Percentiles rank a stretch among this genome's conserved stretches.
These are phyloP conservation scores for Diplodia seriata DNA, from an alignment of 2,329 filamentous ascomycete species.

Conservation along the genomic window DNA sequence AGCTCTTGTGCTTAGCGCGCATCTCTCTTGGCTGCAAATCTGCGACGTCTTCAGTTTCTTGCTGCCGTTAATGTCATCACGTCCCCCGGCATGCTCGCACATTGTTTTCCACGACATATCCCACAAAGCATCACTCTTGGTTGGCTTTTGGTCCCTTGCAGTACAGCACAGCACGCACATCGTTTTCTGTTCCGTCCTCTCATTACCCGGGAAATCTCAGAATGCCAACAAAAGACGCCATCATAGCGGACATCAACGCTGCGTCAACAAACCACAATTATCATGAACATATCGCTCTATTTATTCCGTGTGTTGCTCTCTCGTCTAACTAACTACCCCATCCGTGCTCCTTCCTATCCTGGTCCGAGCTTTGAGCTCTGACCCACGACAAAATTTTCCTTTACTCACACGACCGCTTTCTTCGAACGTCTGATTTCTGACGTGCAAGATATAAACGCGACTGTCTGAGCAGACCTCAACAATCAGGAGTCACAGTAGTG, in stretches of 20 bases:
- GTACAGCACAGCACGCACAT: background rate
- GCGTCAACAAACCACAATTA: background rate
- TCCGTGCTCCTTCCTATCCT: conserved; percentile 2
- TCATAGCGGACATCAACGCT: background rate
- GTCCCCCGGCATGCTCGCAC: background rate
- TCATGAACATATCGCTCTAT: background rate
- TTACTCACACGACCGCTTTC: background rate
- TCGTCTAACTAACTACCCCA: conserved; percentile 24
- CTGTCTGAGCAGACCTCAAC: background rate
- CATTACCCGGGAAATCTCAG: conserved; percentile 2
- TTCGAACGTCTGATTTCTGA: background rate
- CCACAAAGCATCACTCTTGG: conserved; percentile 12
- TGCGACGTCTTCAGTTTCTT: background rate
- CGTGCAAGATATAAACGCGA: background rate
- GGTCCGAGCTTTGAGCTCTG: background rate
- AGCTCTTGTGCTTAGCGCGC: conserved; percentile 16
- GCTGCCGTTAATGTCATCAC: conserved; percentile 14
- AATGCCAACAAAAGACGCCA: background rate
- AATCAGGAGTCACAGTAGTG: background rate
- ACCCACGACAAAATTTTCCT: conserved; percentile 4
- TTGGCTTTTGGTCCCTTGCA: background rate
- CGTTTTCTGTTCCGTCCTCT: background rate
- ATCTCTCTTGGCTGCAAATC: conserved; percentile 7
- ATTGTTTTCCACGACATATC: conserved; percentile 14
- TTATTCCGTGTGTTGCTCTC: background rate